Evolutionary conservation across 2,329 filamentous ascomycete species (phyloP).

Genomic region (Colletotrichum tropicicola): DNA sequence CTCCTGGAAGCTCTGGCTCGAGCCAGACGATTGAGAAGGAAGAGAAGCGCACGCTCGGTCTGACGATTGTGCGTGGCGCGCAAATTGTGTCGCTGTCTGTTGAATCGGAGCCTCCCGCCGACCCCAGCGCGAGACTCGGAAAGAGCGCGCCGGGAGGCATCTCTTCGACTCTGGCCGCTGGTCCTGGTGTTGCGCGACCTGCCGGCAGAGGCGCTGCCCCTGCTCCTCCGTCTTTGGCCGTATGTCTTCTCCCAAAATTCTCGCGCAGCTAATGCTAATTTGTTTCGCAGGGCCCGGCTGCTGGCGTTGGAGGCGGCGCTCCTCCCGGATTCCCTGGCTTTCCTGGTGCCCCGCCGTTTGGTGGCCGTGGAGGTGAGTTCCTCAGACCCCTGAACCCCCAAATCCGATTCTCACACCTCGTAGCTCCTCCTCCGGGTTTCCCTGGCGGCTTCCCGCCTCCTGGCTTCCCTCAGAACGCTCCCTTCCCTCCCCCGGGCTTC

Average conservation of each 20-base stretch:
- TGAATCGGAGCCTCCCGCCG: conserved; percentile 93
- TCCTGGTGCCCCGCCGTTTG: conserved; percentile 59
- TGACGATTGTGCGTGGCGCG: conserved; percentile 93
- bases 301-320: conserved; percentile 79
- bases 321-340: conserved; percentile 67
- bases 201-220: conserved; percentile 80
- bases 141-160: conserved; percentile 75
- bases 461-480: conserved; percentile 47
- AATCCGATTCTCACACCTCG: conserved; percentile 41
- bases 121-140: conserved; percentile 89
- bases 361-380: conserved; percentile 64
- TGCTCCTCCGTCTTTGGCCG: conserved; percentile 80
- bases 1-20: conserved; percentile 68
- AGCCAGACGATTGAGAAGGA: conserved; percentile 84
- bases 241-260: conserved; percentile 43
- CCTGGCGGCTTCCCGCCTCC: conserved; percentile 57
- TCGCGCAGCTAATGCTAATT: not conserved
- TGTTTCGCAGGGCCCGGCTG: conserved; percentile 73
- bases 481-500: conserved; percentile 62
- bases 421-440: conserved; percentile 60
- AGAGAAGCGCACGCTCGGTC: conserved; percentile 95
- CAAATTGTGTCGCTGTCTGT: conserved; percentile 95
- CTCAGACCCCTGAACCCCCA: not conserved
- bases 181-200: conserved; percentile 89
- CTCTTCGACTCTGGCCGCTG: conserved; percentile 77